Evolutionary conservation across 495 filamentous ascomycete genomes (phyloP), one percentile per base, ranked within the genome.

Genomic region (Evernia prunastri): DNA sequence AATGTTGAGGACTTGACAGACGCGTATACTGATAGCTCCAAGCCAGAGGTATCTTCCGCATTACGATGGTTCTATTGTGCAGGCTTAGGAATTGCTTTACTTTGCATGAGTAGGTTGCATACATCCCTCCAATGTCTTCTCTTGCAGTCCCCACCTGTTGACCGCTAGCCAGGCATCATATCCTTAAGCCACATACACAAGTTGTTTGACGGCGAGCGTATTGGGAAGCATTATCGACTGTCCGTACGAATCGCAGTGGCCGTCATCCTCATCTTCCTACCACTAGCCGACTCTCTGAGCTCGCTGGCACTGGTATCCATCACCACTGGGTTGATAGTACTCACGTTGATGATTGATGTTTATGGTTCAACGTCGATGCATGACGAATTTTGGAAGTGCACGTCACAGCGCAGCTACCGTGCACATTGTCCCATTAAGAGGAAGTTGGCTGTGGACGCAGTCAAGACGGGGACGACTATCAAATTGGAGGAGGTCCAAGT

Each of bases 1-100:
- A 67, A 78, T 56, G 36, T 72, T 12, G 69, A 80, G 2, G 69
- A 69, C 25, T 74, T 86, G n/a, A 78, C 76, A 17, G 75, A 79
- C 25, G 61, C 70, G 9, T 84, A 79, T 68, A 65, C 68, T 37
- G 69, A 64, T 4, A 74, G 76, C 49, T 79, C 81, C 33, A 75
- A 77, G 33, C 59, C 64, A 10, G 72, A 80, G 35, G 72, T 86
- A 59, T 65, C 68, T 18, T 27, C 61, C 9, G 83, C 82, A 29
- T 73, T 83, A 13, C 77, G 81, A 23, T 84, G 81, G 75, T 86
- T 84, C 72, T 86, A 86, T 71, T 84, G 82, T 70, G 74, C 66
- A 25, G 84, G 84, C 3, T 69, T 85, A 7, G 81, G 74, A 36
- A 75, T 80, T 12, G 77, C 82, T 10, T 72, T 86, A n/a, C 58